Evolutionary conservation across 495 filamentous ascomycete genomes (phyloP), one percentile per base, ranked within the genome.

Genomic region (Massariosphaeria phaeospora): DNA sequence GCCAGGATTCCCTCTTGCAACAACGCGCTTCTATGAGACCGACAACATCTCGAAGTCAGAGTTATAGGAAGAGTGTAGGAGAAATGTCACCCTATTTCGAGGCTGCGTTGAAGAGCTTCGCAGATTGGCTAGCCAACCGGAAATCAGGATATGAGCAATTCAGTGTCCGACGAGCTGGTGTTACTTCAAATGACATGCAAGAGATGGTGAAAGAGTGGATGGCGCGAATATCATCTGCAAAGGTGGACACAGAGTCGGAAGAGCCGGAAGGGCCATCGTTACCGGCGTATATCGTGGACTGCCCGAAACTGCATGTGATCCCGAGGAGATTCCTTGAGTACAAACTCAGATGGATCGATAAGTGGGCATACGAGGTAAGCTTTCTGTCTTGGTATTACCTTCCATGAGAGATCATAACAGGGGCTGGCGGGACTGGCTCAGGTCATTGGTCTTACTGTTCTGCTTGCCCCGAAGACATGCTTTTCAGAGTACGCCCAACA

Each of bases 311-410:
- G 10, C 59, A 63, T 35, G 53, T 54, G 1, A 24, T 63, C 13
- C 55, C 59, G 2, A 57, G 50, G 42, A 58, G 50, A 26, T 33
- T 26, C 15, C 44, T 63, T 7, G 52, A 48, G 36, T 63, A 63
- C 26, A 63, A 58, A 33, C 42, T 63, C 0, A 39, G 59, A 17
- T 63, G 59, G 59, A 41, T 42, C 20, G 59, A 63, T 25, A 63
- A 63, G 20, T 63, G 59, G 59, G 59, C 59, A 7, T 63, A 46
- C 17, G 58, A 61, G 51, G 57, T 60, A 50, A 33, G 44, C 2
- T 5, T 2, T 18, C 8, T 0, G n/a, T 42, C 35, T 17, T 2
- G 1, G 30, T 20, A 30, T 36, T 5, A 12, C n/a, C n/a, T 39
- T n/a, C n/a, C n/a, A n/a, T n/a, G n/a, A n/a, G n/a, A n/a, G n/a